Conservation (phyloP, 768 basidiomycete species). For the Phlebiopsis gigantea region DNA sequence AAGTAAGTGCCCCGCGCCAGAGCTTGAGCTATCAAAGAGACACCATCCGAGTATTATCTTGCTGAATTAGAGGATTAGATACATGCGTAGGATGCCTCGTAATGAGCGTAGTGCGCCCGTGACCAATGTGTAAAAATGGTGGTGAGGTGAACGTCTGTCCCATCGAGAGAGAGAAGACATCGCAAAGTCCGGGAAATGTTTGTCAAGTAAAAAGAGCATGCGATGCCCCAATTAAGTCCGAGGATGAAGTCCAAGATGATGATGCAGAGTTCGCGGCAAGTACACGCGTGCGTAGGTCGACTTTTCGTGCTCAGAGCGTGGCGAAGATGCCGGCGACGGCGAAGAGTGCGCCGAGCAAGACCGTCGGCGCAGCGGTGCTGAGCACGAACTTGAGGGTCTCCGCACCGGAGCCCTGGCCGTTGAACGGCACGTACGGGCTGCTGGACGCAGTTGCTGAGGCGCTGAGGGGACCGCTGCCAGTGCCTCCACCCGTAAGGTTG, state of each 20-base stretch:
- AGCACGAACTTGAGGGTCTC: constrained; percentile 8
- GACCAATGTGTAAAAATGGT: neutral
- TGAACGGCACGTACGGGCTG: constrained; percentile 45
- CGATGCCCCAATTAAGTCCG: neutral
- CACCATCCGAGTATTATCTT: neutral
- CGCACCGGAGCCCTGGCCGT: constrained; percentile 21
- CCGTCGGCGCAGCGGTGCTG: constrained; percentile 30
- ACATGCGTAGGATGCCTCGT: neutral
- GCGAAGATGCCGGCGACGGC: constrained; percentile 24
- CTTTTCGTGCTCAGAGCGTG: constrained; percentile 13
- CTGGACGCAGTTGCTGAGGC: constrained; percentile 21
- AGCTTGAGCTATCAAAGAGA: too few relatives aligned
- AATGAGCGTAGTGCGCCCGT: neutral
- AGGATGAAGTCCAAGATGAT: neutral
- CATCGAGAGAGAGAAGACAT: neutral
- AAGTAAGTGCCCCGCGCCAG: too few relatives aligned
- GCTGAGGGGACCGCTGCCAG: constrained; percentile 37
- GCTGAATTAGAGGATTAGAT: neutral
- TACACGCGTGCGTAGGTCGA: neutral
- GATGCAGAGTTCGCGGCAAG: neutral
- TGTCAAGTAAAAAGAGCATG: neutral
- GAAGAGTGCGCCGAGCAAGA: constrained; percentile 33
- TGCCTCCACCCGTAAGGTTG: constrained; percentile 61
- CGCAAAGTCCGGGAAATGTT: neutral
- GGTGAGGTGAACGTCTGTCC: neutral